These are phyloP conservation scores for Pleoardoris graminearum DNA, from an alignment of 2,329 filamentous ascomycete species.

Conservation along the genomic window DNA sequence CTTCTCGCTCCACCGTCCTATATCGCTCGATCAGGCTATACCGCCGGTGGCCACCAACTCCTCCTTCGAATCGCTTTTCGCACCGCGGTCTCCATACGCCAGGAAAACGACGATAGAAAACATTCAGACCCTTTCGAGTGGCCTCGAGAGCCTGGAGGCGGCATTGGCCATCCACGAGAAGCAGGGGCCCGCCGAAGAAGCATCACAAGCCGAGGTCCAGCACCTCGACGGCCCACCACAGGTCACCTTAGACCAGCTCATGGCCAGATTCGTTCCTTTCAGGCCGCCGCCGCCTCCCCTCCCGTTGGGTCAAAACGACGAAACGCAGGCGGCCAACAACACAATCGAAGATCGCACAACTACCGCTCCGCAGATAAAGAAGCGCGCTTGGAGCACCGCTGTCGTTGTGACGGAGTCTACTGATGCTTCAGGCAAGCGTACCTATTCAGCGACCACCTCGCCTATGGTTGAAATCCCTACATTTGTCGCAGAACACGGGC, in stretches of 20 bases:
- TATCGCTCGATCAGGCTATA: slow-evolving; percentile 82
- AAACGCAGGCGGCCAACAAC: slow-evolving; percentile 21
- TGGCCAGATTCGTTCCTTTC: slow-evolving; percentile 71
- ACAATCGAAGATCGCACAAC: slow-evolving; percentile 19
- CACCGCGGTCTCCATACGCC: slow-evolving; percentile 55
- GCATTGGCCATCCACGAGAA: slow-evolving; percentile 38
- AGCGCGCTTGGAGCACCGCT: slow-evolving; percentile 50
- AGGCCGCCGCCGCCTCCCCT: slow-evolving; percentile 79
- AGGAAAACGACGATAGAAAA: slow-evolving; percentile 52
- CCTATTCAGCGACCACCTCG: slow-evolving; percentile 56
- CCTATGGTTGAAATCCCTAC: slow-evolving; percentile 50
- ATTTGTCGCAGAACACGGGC: slow-evolving; percentile 26
- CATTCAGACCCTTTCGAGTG: slow-evolving; percentile 51
- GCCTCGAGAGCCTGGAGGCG: slow-evolving; percentile 46
- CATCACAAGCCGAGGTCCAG: slow-evolving; percentile 37
- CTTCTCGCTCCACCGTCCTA: slow-evolving; percentile 93
- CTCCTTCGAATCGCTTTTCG: slow-evolving; percentile 83
- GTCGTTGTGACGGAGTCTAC: slow-evolving; percentile 58
- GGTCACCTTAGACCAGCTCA: slow-evolving; percentile 45
- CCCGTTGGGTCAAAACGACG: slow-evolving; percentile 52
- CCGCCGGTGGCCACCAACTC: slow-evolving; percentile 71
- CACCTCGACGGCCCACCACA: slow-evolving; percentile 42
- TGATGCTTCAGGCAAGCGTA: slow-evolving; percentile 54
- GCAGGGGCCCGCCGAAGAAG: slow-evolving; percentile 41
- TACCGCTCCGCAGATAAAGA: slow-evolving; percentile 37